phyloP scores from a whole-genome alignment of 768 basidiomycete species.

The Macrolepiota fuliginosa region DNA sequence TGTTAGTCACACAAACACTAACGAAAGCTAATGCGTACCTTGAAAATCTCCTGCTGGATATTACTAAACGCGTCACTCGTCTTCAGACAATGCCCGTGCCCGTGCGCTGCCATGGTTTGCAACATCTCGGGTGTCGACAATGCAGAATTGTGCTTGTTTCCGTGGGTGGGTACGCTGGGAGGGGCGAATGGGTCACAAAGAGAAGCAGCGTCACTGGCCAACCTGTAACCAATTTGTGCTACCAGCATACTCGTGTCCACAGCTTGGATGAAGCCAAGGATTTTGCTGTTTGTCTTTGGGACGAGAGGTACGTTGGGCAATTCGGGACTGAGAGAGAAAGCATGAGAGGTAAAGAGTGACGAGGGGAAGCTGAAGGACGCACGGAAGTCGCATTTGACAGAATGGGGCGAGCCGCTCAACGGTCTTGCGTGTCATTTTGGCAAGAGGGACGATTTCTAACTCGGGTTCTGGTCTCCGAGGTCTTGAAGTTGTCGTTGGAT shows the following conservation, averaged over 20 bases:
- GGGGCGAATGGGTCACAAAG: slow-evolving; percentile 21
- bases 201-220: slow-evolving; percentile 24
- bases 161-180: background rate
- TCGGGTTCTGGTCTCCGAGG: slow-evolving; percentile 8
- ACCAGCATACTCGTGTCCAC: slow-evolving; percentile 30
- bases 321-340: background rate
- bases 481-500: background rate
- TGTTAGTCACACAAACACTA: background rate
- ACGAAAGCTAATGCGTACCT: slow-evolving; percentile 21
- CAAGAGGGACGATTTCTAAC: slow-evolving; percentile 5
- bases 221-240: slow-evolving; percentile 25
- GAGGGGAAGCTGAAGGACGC: background rate
- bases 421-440: slow-evolving; percentile 9
- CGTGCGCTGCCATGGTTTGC: slow-evolving; percentile 25
- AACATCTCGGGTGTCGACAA: slow-evolving; percentile 19
- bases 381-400: slow-evolving; percentile 14
- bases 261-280: slow-evolving; percentile 22
- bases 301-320: slow-evolving; percentile 16
- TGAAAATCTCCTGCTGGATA: slow-evolving; percentile 35
- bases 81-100: slow-evolving; percentile 24
- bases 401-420: slow-evolving; percentile 15
- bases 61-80: slow-evolving; percentile 27
- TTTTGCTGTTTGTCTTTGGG: slow-evolving; percentile 26
- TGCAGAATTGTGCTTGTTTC: slow-evolving; percentile 1
- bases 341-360: background rate